Conservation (phyloP, 169 alveolate genomes). For the Fabrea salina region DNA sequence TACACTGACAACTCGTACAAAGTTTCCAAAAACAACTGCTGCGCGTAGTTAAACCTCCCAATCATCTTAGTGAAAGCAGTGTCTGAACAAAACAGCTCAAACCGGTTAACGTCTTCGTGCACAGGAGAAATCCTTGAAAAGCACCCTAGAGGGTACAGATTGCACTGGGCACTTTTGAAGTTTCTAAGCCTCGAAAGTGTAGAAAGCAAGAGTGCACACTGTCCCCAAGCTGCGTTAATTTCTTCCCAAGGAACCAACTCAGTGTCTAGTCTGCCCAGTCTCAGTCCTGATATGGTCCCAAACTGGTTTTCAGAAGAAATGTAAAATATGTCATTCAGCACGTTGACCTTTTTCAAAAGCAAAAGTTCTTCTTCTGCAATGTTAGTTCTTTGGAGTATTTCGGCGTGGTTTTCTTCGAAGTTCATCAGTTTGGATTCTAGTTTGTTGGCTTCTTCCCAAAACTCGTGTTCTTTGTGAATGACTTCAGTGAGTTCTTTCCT, state of each 20-base stretch:
- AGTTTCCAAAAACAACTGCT: not conserved
- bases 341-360: slow-evolving; percentile 38
- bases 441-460: not conserved
- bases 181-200: slow-evolving; percentile 28
- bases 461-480: not conserved
- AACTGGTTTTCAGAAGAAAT: slow-evolving; percentile 46
- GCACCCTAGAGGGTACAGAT: slow-evolving; percentile 18
- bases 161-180: slow-evolving; percentile 27
- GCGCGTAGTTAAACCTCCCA: slow-evolving; percentile 18
- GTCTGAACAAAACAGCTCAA: slow-evolving; percentile 8
- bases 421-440: slow-evolving; percentile 2
- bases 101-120: not conserved
- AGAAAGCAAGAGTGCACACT: slow-evolving; percentile 33
- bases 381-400: slow-evolving; percentile 14
- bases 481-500: not conserved
- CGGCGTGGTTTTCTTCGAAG: slow-evolving; percentile 19
- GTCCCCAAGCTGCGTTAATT: slow-evolving; percentile 55
- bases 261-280: slow-evolving; percentile 50
- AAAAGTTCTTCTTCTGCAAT: slow-evolving; percentile 27
- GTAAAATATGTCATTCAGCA: slow-evolving; percentile 49
- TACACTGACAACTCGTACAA: not conserved
- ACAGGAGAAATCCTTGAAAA: slow-evolving; percentile 21
- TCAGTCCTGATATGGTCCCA: slow-evolving; percentile 61
- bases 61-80: slow-evolving; percentile 6
- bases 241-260: slow-evolving; percentile 52